Base-by-base conservation (phyloP, 164 flowering plant genomes). In the Euptelea pleiosperma region DNA sequence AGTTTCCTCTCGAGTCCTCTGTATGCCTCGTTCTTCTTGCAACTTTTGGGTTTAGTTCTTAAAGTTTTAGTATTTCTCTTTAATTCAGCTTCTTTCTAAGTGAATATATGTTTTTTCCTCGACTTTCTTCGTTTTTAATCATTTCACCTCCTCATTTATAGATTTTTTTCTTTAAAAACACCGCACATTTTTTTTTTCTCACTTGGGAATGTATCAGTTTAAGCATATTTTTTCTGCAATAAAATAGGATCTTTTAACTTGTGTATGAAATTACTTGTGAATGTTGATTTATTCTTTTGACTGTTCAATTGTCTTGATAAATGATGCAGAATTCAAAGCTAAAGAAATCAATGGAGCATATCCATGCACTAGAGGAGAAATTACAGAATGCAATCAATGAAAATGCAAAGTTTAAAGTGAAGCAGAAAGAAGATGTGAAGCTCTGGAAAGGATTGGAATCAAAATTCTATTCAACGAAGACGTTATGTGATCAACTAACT, bases 361-460 rank as follows among this genome's bases (percentile, higher is more conserved):
- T 89, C 46, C 80, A 63, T 41, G 53, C 44, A n/a, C 69, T 94
- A 51, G 98, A 94, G 77, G 89, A 78, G 60, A 94, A 89, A 62
- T 65, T 94, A 65, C 95, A 84, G 76, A 72, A 56, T 58, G 83
- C 84, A 2, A 73, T 76, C 46, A 91, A 91, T 61, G 99, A 91
- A 68, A 91, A 94, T 73, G 86, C 97, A 11, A 89, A 75, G 73
- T 85, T 89, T 37, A 84, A 79, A 73, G 97, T 84, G 70, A 91
- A 82, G 80, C 91, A 79, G 74, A 84, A 79, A 60, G 99, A 89
- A 65, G 96, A 89, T 67, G 82, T 80, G 64, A 89, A 84, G 72
- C 86, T 89, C 5, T 91, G 99, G 97, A 76, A 73, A 69, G 96
- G 99, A 58, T 61, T 91, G 64, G 98, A 91, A 33, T 91, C 94